Conservation (phyloP, 331 rosid genomes). For the Spiraea crenata region DNA sequence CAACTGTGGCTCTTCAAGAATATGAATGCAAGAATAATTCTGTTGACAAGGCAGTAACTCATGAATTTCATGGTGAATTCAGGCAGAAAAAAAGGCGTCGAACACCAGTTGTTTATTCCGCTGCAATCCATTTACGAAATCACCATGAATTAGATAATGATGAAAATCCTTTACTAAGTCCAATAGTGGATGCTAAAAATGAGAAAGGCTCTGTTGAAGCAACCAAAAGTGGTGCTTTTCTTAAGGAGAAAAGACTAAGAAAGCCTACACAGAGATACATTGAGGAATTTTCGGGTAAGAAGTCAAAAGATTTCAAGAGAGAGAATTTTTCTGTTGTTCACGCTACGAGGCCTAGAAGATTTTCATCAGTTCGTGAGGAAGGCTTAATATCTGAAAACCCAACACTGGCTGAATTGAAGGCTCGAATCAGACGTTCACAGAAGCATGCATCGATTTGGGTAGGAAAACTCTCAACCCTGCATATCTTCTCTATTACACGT, state of each 20-base stretch:
- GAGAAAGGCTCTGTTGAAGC: constrained; percentile 44
- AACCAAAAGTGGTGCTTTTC: constrained; percentile 34
- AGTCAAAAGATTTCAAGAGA: constrained; percentile 34
- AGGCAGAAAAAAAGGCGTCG: constrained; percentile 49
- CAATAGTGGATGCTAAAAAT: constrained; percentile 37
- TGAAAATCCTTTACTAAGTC: constrained; percentile 36
- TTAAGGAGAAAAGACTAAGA: constrained; percentile 69
- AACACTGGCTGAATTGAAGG: constrained; percentile 44
- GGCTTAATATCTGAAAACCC: constrained; percentile 38
- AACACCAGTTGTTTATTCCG: constrained; percentile 40
- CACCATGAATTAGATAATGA: constrained; percentile 40
- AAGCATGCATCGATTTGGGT: constrained; percentile 48
- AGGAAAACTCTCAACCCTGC: not conserved
- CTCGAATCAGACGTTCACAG: constrained; percentile 47
- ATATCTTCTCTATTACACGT: not conserved
- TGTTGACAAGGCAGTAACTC: constrained; percentile 38
- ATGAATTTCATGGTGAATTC: constrained; percentile 39
- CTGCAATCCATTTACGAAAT: constrained; percentile 41
- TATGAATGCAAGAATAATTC: constrained; percentile 52
- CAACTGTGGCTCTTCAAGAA: constrained; percentile 50
- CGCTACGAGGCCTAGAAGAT: constrained; percentile 40
- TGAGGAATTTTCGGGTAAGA: constrained; percentile 60
- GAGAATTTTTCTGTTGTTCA: constrained; percentile 36
- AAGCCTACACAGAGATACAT: constrained; percentile 77
- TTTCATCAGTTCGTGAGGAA: constrained; percentile 42